Conservation (phyloP, 495 filamentous ascomycete species). For the Achaetomiella virescens region DNA sequence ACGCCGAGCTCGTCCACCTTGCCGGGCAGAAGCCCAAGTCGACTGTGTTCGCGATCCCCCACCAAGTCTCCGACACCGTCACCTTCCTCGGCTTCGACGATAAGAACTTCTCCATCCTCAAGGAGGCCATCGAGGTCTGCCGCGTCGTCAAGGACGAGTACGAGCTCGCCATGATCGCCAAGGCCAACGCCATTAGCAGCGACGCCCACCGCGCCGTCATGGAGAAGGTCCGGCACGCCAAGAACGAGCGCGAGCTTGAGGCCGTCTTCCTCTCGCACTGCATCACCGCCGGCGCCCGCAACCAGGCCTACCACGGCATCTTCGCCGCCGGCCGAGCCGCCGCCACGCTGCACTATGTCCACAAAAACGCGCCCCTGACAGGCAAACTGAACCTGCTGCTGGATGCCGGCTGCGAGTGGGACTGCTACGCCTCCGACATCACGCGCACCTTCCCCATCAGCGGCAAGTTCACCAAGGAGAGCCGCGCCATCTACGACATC, state of each 20-base stretch:
- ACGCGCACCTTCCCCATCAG: slow-evolving; percentile 82
- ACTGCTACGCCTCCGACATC: slow-evolving; percentile 79
- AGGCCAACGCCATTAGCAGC: slow-evolving; percentile 77
- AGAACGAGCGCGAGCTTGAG: slow-evolving; percentile 79
- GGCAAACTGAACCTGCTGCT: slow-evolving; percentile 71
- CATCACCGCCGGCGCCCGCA: slow-evolving; percentile 63
- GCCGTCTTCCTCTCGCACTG: slow-evolving; percentile 70
- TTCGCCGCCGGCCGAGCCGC: slow-evolving; percentile 70
- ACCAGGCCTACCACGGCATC: slow-evolving; percentile 82
- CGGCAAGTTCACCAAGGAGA: slow-evolving; percentile 68
- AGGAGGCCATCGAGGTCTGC: slow-evolving; percentile 68
- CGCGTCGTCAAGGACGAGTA: slow-evolving; percentile 79
- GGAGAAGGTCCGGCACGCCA: slow-evolving; percentile 54
- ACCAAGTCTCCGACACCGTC: slow-evolving; percentile 60
- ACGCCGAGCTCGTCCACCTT: slow-evolving; percentile 50
- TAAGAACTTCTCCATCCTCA: slow-evolving; percentile 56
- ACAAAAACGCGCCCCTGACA: slow-evolving; percentile 62
- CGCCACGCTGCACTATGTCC: slow-evolving; percentile 81
- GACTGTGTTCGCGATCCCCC: slow-evolving; percentile 62
- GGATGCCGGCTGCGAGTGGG: slow-evolving; percentile 77
- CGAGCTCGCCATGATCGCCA: slow-evolving; percentile 74
- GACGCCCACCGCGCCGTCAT: slow-evolving; percentile 68
- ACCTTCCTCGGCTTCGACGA: slow-evolving; percentile 58
- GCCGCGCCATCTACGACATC: slow-evolving; percentile 73
- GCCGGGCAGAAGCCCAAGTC: slow-evolving; percentile 39